Base-by-base conservation (phyloP, 768 basidiomycete species). In the Amanita phalloides region DNA sequence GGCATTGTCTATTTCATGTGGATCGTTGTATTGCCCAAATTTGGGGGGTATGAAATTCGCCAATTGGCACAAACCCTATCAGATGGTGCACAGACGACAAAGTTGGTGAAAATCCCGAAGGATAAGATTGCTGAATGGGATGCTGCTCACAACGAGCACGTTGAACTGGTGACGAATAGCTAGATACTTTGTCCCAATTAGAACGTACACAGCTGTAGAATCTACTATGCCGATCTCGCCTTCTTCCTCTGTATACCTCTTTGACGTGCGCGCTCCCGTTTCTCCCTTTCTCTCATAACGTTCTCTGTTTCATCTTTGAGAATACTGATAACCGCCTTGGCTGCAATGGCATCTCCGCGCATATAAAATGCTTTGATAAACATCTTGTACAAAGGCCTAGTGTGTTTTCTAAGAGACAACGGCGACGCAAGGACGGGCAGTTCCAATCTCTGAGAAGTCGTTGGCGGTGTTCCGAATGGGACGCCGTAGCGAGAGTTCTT, bases 351-450 rank as follows among this genome's bases (percentile, higher is more conserved):
- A 61, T 90, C 86, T 20, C 73, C 73, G 26, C 79, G 66, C 38
- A 69, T 47, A 61, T 78, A 74, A 55, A 89, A 74, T 11, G 78
- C 80, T 58, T 75, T 79, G 59, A 85, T 77, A 64, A 90, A 81
- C 78, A 81, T 81, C 68, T 74, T 82, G 63, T 82, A 83, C 64
- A 90, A 59, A 38, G 87, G 87, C 53, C 71, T 68, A n/a, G 79
- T 71, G 60, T 88, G 84, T 51, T 66, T 71, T 52, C 71, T 67
- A 49, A 81, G 84, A 3, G 74, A 78, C 50, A 83, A 68, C 20
- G 66, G 64, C 37, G 68, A 50, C n/a, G 67, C 53, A 17, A 77
- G 61, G 36, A 64, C 62, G 8, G 74, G 67, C n/a, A 75, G 39
- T n/a, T 60, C 49, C 14, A 73, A 45, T 20, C 49, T 51, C 11